These are phyloP conservation scores for Sporobolomyces phaffii DNA, from an alignment of 768 basidiomycete species.

Conservation along the genomic window DNA sequence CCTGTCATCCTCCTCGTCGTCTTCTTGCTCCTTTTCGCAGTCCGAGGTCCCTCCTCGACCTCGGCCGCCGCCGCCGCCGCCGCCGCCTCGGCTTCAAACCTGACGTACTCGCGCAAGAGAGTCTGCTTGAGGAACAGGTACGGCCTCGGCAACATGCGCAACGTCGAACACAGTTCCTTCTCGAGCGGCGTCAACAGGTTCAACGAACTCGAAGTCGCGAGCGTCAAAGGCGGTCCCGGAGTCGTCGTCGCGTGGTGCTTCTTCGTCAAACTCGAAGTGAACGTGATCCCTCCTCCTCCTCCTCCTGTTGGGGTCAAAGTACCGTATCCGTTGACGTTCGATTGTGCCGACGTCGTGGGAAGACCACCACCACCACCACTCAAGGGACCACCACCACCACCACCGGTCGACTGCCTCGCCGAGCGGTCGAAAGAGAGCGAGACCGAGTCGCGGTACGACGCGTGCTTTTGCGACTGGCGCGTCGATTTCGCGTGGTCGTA, in stretches of 20 bases:
- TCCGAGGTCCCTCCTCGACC: too few relatives aligned
- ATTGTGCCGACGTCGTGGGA: too few relatives aligned
- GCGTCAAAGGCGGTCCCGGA: conserved; percentile 58
- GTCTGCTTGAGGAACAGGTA: conserved; percentile 95
- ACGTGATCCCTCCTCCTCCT: conserved; percentile 3
- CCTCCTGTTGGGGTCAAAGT: too few relatives aligned
- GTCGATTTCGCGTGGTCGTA: conserved; percentile 65
- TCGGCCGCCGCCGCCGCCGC: too few relatives aligned
- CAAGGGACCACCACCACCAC: neutral
- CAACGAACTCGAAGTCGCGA: conserved; percentile 80
- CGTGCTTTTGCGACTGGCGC: conserved; percentile 4
- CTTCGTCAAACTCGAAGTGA: neutral
- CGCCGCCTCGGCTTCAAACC: conserved; percentile 90
- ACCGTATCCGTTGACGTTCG: too few relatives aligned
- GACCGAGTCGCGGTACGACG: conserved; percentile 24
- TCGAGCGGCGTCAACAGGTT: conserved; percentile 84
- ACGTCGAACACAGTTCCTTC: conserved; percentile 75
- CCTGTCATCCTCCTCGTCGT: too few relatives aligned
- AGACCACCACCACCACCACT: neutral
- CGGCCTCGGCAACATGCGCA: conserved; percentile 88
- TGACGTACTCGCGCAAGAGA: conserved; percentile 86
- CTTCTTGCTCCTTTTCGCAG: too few relatives aligned
- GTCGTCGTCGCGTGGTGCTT: neutral
- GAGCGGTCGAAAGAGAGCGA: conserved; percentile 24
- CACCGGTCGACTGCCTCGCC: too few relatives aligned